phyloP scores from a whole-genome alignment of 2,329 filamentous ascomycete species.

The Calycina marina region DNA sequence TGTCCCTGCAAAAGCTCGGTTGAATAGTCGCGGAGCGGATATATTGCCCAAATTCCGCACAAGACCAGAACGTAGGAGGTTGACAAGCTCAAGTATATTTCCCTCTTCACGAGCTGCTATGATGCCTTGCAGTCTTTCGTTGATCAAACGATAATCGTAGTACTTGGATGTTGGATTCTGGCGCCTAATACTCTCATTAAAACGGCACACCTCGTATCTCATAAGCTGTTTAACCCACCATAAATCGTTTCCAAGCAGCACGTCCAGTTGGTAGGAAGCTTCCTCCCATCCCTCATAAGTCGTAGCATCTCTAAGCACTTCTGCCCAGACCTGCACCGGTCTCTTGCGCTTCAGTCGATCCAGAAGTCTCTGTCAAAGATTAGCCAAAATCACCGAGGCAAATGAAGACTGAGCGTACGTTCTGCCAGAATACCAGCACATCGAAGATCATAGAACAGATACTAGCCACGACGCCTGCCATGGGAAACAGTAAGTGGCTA shows the following conservation, averaged over 20 bases:
- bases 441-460: conserved; percentile 21
- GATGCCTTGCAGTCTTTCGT: conserved; percentile 58
- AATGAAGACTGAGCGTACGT: conserved; percentile 6
- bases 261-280: conserved; percentile 71
- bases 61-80: conserved; percentile 63
- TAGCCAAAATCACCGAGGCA: neutral
- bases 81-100: conserved; percentile 61
- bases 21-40: conserved; percentile 66
- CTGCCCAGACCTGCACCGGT: conserved; percentile 48
- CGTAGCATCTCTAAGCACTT: conserved; percentile 49
- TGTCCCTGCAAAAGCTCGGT: conserved; percentile 73
- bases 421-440: conserved; percentile 13
- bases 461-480: too few species aligned
- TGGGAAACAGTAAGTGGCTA: too few species aligned
- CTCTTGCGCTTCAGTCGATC: conserved; percentile 53
- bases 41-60: conserved; percentile 89
- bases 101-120: conserved; percentile 53
- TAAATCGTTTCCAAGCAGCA: conserved; percentile 62
- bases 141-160: conserved; percentile 79
- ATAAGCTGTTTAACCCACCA: conserved; percentile 36
- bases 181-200: conserved; percentile 42
- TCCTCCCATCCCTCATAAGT: conserved; percentile 78
- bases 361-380: conserved; percentile 42
- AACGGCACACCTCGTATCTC: too few species aligned
- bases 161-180: conserved; percentile 66